Base-by-base conservation (phyloP, 805 yeast genomes). In the Starmerella vaccinii region DNA sequence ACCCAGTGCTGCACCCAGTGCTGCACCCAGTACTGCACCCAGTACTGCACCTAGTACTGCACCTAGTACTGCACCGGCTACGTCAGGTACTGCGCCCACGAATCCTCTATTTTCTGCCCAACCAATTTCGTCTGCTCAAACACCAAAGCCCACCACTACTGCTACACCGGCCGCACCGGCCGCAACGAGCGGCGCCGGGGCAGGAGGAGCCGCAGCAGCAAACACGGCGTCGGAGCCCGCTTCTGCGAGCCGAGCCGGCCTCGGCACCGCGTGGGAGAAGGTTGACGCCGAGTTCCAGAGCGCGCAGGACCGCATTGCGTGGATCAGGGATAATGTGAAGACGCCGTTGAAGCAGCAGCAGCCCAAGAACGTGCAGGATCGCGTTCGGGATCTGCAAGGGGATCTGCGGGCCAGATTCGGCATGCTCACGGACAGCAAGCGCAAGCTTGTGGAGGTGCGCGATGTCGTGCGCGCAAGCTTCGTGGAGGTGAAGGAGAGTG, bases 381-480 rank as follows among this genome's bases (percentile, higher is more conserved):
- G 65, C n/a, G 73, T 80, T 32, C 72, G 75, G 18, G 73, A 74
- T n/a, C 74, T 79, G 49, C 82, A 82, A 61, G 71, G 96, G 46
- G 79, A 81, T 59, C 78, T 92, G 57, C 86, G 86, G 61, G 92
- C 96, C 5, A 84, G 82, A 62, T 80, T 92, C 57, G 97, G 98
- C 12, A 97, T 92, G 68, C 71, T 92, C 53, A 87, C 96, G 1
- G 81, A 80, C 61, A 80, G 88, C 48, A 66, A 63, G 48, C 42
- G 65, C 2, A 95, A 92, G 62, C 69, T 88, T 39, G 61, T 64
- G 1, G 65, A 67, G 22, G 51, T 65, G 45, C 56, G 61, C 1
- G 53, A 57, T 5, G 87, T 81, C 43, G 67, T 92, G 2, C 58
- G 68, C 1, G 68, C 60, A 5, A 61, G 81, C 27, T 66, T 90